Evolutionary conservation across 2,329 filamentous ascomycete species (phyloP).

Genomic region (Didymella pinodella): DNA sequence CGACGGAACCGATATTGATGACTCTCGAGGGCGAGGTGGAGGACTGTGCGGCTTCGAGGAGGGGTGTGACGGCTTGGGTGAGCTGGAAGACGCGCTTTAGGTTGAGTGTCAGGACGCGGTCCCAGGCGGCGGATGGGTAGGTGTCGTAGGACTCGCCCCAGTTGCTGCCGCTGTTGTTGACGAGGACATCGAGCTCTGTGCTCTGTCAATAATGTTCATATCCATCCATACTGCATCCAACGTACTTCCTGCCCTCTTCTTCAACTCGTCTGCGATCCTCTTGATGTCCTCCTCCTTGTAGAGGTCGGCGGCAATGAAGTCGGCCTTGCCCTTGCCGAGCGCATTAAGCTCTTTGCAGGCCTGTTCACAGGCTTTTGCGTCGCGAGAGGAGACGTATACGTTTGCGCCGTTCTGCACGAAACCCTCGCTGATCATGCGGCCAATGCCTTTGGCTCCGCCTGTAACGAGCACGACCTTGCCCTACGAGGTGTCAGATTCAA

Average conservation of each 20-base stretch:
- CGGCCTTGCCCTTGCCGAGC: conserved; percentile 64
- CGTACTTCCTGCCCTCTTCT: conserved; percentile 58
- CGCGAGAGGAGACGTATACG: conserved; percentile 74
- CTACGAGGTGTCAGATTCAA: conserved; percentile 24
- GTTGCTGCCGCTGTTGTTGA: conserved; percentile 72
- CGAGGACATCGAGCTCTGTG: conserved; percentile 65
- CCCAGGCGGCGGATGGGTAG: conserved; percentile 64
- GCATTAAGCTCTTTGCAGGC: conserved; percentile 66
- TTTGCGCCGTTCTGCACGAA: conserved; percentile 71
- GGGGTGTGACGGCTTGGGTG: conserved; percentile 68
- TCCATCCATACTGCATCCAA: neutral
- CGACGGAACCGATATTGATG: conserved; percentile 71
- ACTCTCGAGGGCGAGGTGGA: conserved; percentile 62
- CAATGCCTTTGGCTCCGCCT: conserved; percentile 65
- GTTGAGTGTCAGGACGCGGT: conserved; percentile 66
- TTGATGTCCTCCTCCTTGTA: conserved; percentile 67
- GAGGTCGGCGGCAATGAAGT: conserved; percentile 68
- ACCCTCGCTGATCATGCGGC: conserved; percentile 72
- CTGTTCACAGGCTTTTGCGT: conserved; percentile 67
- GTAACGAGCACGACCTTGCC: conserved; percentile 58
- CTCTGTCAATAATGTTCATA: conserved; percentile 1
- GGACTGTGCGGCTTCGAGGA: conserved; percentile 63
- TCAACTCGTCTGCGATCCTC: conserved; percentile 65
- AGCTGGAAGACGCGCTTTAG: conserved; percentile 72
- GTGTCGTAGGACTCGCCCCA: conserved; percentile 69